These are phyloP conservation scores for Ceraceosorus bombacis DNA, from an alignment of 1,284 basidiomycete species.

Conservation along the genomic window DNA sequence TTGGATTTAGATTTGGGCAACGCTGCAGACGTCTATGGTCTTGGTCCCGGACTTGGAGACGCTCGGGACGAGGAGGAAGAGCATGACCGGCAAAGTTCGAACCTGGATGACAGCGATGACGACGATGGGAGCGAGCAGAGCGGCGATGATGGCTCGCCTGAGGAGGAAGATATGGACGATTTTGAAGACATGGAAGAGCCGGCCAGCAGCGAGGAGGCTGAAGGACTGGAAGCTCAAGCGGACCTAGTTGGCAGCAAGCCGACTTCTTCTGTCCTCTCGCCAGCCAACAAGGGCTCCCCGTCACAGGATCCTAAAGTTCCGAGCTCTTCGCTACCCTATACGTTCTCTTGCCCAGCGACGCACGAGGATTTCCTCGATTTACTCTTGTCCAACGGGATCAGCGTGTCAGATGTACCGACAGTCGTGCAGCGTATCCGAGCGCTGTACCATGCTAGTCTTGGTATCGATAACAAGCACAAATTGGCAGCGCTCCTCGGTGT, in stretches of 20 bases:
- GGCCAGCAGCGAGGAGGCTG: constrained; percentile 40
- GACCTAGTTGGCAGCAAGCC: constrained; percentile 14
- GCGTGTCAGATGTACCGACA: constrained; percentile 59
- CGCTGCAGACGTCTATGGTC: constrained; percentile 35
- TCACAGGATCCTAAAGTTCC: background rate
- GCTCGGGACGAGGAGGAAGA: constrained; percentile 42
- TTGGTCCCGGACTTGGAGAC: constrained; percentile 36
- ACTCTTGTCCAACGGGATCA: constrained; percentile 58
- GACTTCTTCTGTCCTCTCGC: background rate
- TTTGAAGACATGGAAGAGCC: constrained; percentile 33
- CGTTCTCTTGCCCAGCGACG: constrained; percentile 75
- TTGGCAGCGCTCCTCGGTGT: constrained; percentile 58
- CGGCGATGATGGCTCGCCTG: constrained; percentile 36
- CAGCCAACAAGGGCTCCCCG: constrained; percentile 4
- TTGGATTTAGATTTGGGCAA: constrained; percentile 52
- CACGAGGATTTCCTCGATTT: constrained; percentile 84
- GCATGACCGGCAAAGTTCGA: constrained; percentile 20
- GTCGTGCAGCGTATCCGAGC: constrained; percentile 86
- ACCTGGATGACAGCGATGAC: constrained; percentile 49
- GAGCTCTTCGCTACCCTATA: constrained; percentile 63
- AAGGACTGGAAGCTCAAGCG: constrained; percentile 22
- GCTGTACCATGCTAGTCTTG: constrained; percentile 82
- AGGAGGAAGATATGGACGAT: constrained; percentile 52
- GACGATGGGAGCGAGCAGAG: constrained; percentile 25
- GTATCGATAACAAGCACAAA: constrained; percentile 82